Evolutionary conservation across 345 rosid species (phyloP).

Genomic region (Nasturtium officinale): DNA sequence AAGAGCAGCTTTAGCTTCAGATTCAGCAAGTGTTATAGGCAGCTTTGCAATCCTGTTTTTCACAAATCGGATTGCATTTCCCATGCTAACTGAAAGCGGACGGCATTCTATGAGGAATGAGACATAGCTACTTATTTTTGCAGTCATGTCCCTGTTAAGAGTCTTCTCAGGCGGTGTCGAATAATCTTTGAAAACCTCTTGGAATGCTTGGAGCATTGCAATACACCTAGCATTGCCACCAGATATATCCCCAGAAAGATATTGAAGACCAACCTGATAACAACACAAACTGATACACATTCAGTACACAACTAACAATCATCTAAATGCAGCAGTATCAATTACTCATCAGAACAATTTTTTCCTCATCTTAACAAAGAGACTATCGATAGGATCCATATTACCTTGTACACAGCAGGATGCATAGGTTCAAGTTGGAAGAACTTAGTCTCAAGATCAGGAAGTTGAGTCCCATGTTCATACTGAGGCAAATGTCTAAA

Average conservation of each 20-base stretch:
- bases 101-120: conserved; percentile 88
- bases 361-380: background rate
- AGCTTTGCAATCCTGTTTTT: conserved; percentile 75
- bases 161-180: conserved; percentile 78
- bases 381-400: background rate
- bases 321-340: background rate
- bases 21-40: conserved; percentile 66
- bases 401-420: conserved; percentile 91
- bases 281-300: conserved; percentile 34
- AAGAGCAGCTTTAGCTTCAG: conserved; percentile 75
- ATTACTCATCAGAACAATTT: conserved; percentile 9
- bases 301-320: conserved; percentile 14
- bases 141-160: conserved; percentile 75
- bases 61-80: conserved; percentile 82
- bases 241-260: conserved; percentile 74
- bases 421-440: conserved; percentile 90
- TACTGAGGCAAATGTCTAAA: conserved; percentile 98
- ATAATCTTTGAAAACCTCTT: conserved; percentile 79
- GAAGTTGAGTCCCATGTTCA: conserved; percentile 88
- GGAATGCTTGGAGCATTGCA: conserved; percentile 96
- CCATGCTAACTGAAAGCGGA: conserved; percentile 95
- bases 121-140: conserved; percentile 80
- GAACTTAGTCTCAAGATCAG: conserved; percentile 80
- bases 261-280: conserved; percentile 83
- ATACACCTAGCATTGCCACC: conserved; percentile 98